phyloP scores from a whole-genome alignment of 768 basidiomycete genomes.

The Termitomyces titanicus region DNA sequence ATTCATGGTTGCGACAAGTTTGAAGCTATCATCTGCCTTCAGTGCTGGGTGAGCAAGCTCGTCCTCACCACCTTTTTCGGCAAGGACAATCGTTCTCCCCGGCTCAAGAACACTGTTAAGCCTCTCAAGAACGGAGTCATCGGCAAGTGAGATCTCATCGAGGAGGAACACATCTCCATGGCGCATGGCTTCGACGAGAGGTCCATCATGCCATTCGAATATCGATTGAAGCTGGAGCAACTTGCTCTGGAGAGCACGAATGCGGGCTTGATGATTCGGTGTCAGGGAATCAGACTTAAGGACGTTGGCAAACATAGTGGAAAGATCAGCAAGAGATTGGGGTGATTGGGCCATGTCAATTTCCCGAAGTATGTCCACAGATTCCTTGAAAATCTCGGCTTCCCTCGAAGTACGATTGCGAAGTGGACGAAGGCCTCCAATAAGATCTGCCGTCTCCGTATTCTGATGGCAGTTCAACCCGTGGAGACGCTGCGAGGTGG shows the following conservation, averaged over 20 bases:
- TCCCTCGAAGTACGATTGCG: slow-evolving; percentile 65
- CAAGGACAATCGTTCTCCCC: slow-evolving; percentile 81
- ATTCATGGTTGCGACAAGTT: slow-evolving; percentile 97
- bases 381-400: slow-evolving; percentile 46
- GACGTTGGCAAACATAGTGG: slow-evolving; percentile 20
- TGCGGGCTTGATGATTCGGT: slow-evolving; percentile 21
- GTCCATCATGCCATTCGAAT: slow-evolving; percentile 97
- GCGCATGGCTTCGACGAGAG: slow-evolving; percentile 91
- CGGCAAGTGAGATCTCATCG: slow-evolving; percentile 96
- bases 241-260: slow-evolving; percentile 41
- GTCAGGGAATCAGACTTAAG: slow-evolving; percentile 28
- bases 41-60: slow-evolving; percentile 66
- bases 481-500: slow-evolving; percentile 54
- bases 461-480: slow-evolving; percentile 96
- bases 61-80: slow-evolving; percentile 79
- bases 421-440: slow-evolving; percentile 88
- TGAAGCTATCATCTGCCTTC: slow-evolving; percentile 65
- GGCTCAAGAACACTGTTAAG: slow-evolving; percentile 98
- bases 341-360: slow-evolving; percentile 31
- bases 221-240: slow-evolving; percentile 61
- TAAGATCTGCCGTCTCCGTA: slow-evolving; percentile 95
- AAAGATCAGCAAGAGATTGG: slow-evolving; percentile 24
- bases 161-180: slow-evolving; percentile 82
- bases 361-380: slow-evolving; percentile 33
- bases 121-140: slow-evolving; percentile 96